Conservation (phyloP, 768 basidiomycete species). For the Pleurotus tuber-regium region DNA sequence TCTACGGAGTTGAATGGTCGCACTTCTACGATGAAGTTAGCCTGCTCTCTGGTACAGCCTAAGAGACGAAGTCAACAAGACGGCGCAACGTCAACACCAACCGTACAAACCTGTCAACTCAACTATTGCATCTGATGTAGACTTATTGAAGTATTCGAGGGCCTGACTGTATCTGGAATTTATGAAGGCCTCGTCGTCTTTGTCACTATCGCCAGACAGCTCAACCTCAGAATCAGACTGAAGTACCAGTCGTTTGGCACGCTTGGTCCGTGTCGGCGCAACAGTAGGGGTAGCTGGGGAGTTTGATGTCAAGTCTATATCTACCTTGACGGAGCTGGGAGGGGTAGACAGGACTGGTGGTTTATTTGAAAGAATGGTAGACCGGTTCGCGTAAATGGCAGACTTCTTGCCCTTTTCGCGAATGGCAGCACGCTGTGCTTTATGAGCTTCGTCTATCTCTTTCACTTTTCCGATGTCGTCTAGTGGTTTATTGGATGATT, state of each 20-base stretch:
- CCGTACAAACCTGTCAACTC: constrained; percentile 65
- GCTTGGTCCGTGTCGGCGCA: constrained; percentile 47
- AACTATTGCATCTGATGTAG: constrained; percentile 60
- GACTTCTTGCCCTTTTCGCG: constrained; percentile 80
- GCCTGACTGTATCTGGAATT: constrained; percentile 32
- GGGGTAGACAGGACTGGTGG: constrained; percentile 30
- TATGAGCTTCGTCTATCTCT: constrained; percentile 72
- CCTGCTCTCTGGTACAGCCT: constrained; percentile 85
- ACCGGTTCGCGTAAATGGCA: constrained; percentile 75
- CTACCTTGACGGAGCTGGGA: constrained; percentile 34
- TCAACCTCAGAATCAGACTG: constrained; percentile 64
- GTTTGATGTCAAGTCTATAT: constrained; percentile 33
- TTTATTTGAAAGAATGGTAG: constrained; percentile 42
- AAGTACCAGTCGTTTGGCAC: constrained; percentile 57
- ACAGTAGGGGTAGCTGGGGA: constrained; percentile 34
- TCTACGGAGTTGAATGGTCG: constrained; percentile 80
- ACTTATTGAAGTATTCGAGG: constrained; percentile 67
- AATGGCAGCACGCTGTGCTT: constrained; percentile 60
- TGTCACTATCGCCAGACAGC: constrained; percentile 34
- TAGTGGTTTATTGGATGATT: constrained; percentile 18
- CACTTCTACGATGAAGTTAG: constrained; percentile 68
- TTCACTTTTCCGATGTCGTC: constrained; percentile 59
- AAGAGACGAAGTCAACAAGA: constrained; percentile 5
- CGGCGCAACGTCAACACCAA: neutral
- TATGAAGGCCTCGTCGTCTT: neutral